Conservation (phyloP, 2,329 filamentous ascomycete genomes). For the Sarocladium strictum region DNA sequence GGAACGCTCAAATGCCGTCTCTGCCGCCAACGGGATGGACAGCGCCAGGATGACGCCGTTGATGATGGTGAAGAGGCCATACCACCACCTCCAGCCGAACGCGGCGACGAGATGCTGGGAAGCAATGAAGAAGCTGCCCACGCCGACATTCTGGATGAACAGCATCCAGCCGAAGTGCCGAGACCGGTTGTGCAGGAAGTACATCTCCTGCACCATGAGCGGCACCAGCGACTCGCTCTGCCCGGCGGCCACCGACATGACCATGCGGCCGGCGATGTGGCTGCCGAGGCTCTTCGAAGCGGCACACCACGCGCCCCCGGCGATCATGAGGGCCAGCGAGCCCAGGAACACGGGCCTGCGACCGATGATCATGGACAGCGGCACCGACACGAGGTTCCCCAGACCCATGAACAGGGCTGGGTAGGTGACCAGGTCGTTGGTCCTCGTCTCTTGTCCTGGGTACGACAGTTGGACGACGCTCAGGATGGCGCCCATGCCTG, state of each 20-base stretch:
- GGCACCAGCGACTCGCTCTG: constrained; percentile 23
- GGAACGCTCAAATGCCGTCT: constrained; percentile 14
- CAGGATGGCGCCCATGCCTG: constrained; percentile 7
- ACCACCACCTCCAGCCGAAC: constrained; percentile 17
- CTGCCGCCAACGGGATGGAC: constrained; percentile 14
- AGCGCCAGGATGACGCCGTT: constrained; percentile 10
- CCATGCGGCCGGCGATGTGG: constrained; percentile 19
- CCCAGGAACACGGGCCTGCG: constrained; percentile 24
- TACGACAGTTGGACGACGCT: constrained; percentile 14
- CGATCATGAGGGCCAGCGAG: constrained; percentile 21
- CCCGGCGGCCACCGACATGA: constrained; percentile 25
- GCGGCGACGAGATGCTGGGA: constrained; percentile 16
- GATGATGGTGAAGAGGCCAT: constrained; percentile 16
- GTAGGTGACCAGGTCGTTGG: constrained; percentile 24
- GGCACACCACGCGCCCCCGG: constrained; percentile 15
- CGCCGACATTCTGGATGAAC: constrained; percentile 13
- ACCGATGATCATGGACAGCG: constrained; percentile 25
- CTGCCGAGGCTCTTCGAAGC: background rate
- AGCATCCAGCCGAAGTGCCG: constrained; percentile 15
- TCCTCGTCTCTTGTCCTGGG: constrained; percentile 14
- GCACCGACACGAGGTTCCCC: constrained; percentile 27
- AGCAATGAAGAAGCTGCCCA: constrained; percentile 15
- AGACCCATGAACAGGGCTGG: constrained; percentile 19
- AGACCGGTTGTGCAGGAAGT: constrained; percentile 17
- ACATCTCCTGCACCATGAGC: constrained; percentile 18